Conservation (phyloP, 495 filamentous ascomycete genomes). For the Hypoxylon fuscum region DNA sequence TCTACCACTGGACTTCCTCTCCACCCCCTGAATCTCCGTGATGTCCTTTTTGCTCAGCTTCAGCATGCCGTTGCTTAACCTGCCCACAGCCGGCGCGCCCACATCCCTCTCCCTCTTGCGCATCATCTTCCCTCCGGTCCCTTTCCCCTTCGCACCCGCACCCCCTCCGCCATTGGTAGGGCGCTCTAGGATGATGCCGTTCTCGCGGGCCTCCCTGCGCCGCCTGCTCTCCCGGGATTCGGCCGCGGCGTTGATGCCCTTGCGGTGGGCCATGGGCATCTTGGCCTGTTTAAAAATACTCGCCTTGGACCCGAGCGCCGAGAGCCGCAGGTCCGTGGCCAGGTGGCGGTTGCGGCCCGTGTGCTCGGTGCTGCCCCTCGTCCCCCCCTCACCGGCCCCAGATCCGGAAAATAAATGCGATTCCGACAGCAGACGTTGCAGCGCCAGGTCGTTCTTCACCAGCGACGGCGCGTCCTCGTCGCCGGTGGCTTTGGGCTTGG, state of each 20-base stretch:
- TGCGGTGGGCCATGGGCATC: slow-evolving; percentile 84
- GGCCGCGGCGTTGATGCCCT: slow-evolving; percentile 76
- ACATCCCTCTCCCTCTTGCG: slow-evolving; percentile 71
- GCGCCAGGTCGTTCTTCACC: slow-evolving; percentile 89
- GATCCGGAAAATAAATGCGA: slow-evolving; percentile 84
- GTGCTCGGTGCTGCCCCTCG: slow-evolving; percentile 64
- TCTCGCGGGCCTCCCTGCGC: slow-evolving; percentile 82
- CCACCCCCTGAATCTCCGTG: slow-evolving; percentile 66
- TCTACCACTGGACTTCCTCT: slow-evolving; percentile 34
- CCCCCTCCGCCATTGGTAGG: slow-evolving; percentile 45
- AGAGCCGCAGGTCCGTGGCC: slow-evolving; percentile 82
- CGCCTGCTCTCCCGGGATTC: slow-evolving; percentile 72
- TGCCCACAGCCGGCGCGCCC: slow-evolving; percentile 79
- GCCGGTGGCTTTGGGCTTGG: slow-evolving; percentile 48
- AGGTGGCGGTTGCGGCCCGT: slow-evolving; percentile 65
- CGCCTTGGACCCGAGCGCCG: slow-evolving; percentile 78
- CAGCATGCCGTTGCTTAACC: slow-evolving; percentile 79
- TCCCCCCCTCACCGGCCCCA: slow-evolving; percentile 65
- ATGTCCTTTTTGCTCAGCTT: slow-evolving; percentile 82
- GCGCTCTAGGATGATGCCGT: slow-evolving; percentile 88
- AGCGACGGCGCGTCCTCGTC: slow-evolving; percentile 62
- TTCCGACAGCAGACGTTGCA: slow-evolving; percentile 88
- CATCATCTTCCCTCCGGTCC: slow-evolving; percentile 49
- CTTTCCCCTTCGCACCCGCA: slow-evolving; percentile 51
- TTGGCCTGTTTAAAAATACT: slow-evolving; percentile 78